Evolutionary conservation across 352 stramenopile species (phyloP).

Genomic region (Pythium periplocum): DNA sequence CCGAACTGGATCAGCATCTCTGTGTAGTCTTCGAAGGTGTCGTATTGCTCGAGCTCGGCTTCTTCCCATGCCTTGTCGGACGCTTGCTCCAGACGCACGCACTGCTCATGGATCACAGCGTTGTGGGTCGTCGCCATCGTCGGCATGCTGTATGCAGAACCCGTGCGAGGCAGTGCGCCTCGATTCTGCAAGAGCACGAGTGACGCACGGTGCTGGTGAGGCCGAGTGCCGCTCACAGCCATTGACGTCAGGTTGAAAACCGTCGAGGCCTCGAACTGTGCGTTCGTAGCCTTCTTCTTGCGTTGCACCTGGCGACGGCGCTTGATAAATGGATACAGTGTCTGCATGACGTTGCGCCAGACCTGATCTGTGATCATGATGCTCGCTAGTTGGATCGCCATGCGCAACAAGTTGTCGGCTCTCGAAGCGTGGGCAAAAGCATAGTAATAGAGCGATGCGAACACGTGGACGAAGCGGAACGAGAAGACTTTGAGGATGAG

Average conservation of each 20-base stretch:
- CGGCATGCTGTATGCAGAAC: neutral
- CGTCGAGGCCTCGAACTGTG: slow-evolving; percentile 51
- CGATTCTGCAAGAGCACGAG: neutral
- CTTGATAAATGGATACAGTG: slow-evolving; percentile 71
- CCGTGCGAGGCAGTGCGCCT: neutral
- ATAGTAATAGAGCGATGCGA: slow-evolving; percentile 96
- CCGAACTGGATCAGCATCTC: slow-evolving; percentile 93
- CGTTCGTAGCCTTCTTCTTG: slow-evolving; percentile 57
- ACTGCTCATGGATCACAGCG: slow-evolving; percentile 71
- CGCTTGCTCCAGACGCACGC: slow-evolving; percentile 72
- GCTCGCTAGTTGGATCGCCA: slow-evolving; percentile 89
- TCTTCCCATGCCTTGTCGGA: slow-evolving; percentile 88
- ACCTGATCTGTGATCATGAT: slow-evolving; percentile 93
- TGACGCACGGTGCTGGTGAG: neutral
- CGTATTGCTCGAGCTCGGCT: slow-evolving; percentile 85
- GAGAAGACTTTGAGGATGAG: slow-evolving; percentile 98
- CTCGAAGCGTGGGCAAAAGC: slow-evolving; percentile 57
- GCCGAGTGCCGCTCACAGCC: neutral
- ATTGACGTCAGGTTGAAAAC: slow-evolving; percentile 39
- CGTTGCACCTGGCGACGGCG: slow-evolving; percentile 33
- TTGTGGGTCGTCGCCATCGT: slow-evolving; percentile 24
- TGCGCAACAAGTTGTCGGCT: slow-evolving; percentile 72
- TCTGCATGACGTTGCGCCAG: slow-evolving; percentile 92
- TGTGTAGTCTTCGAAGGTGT: slow-evolving; percentile 95
- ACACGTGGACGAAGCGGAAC: slow-evolving; percentile 97